Evolutionary conservation across 208 protist genomes (phyloP).

Genomic region (Blastocrithidia nonstop): DNA sequence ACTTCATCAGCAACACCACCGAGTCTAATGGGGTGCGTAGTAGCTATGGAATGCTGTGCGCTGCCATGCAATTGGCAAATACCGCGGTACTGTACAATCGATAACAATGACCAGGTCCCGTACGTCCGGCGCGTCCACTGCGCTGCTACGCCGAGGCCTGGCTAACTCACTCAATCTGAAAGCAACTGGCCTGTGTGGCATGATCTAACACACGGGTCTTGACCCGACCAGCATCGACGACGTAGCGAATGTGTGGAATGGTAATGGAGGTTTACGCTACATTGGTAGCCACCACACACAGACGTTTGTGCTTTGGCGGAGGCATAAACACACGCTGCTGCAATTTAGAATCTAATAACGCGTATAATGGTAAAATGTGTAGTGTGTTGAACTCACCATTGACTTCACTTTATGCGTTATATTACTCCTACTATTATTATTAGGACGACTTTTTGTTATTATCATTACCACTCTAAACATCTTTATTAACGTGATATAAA

Average conservation of each 20-base stretch:
- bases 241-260: slow-evolving; percentile 97
- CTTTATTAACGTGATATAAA: too few species aligned
- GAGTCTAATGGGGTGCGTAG: slow-evolving; percentile 82
- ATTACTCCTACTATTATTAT: not conserved
- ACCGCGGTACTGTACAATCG: slow-evolving; percentile 95
- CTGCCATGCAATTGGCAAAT: slow-evolving; percentile 95
- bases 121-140: slow-evolving; percentile 90
- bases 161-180: slow-evolving; percentile 93
- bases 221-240: slow-evolving; percentile 95
- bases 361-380: slow-evolving; percentile 97
- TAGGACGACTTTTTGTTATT: slow-evolving; percentile 2
- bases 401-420: slow-evolving; percentile 42
- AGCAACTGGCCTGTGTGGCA: slow-evolving; percentile 92
- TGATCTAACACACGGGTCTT: slow-evolving; percentile 95
- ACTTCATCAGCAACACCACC: slow-evolving; percentile 86
- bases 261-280: slow-evolving; percentile 99
- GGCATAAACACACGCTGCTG: slow-evolving; percentile 91
- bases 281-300: slow-evolving; percentile 99
- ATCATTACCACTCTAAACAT: slow-evolving; percentile 2
- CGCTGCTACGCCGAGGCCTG: slow-evolving; percentile 95
- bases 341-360: slow-evolving; percentile 84
- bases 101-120: slow-evolving; percentile 94
- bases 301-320: slow-evolving; percentile 74
- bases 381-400: slow-evolving; percentile 84
- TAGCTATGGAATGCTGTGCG: slow-evolving; percentile 89